Base-by-base conservation (phyloP, 148 eudicot genomes). In the Amaranthus palmeri region DNA sequence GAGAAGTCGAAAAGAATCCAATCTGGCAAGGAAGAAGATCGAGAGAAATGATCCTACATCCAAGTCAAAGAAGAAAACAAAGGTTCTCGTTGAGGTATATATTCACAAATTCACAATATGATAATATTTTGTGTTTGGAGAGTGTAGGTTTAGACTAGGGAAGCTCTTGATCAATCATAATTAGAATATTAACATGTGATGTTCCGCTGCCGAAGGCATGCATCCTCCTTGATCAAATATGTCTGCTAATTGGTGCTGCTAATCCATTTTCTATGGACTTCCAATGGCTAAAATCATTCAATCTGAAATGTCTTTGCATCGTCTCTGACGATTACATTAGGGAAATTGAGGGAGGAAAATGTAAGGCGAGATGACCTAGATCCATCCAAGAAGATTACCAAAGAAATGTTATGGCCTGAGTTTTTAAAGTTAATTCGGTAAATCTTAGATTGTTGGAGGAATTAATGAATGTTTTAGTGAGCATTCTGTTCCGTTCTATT, bases 1-100 rank as follows among this genome's bases (percentile, higher is more conserved):
- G 79, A 83, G 84, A 64, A 57, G 69, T 46, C 77, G 75, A 65
- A 77, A 68, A 54, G 75, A 68, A 53, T 80, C 85, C 15, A 66
- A 69, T 10, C 40, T 68, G 14, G 57, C 76, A 25, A 67, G 12
- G 40, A 83, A 76, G 74, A 84, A 69, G 76, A 71, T 43, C 56
- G 81, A 67, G 72, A 86, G 71, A 83, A 83, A 85, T 57, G 85
- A 81, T 65, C 64, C 71, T 55, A 60, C 42, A 47, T 54, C 84
- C 76, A 87, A 87, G 79, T 76, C 83, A 10, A 93, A 82, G 87
- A 92, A 88, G 85, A 92, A 85, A 82, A 57, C 81, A 18, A 83
- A 72, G 75, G 96, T 93, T 57, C 81, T 81, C 25, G 96, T 93
- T 45, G 98, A 93, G 98, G 97, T 92, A 86, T 13, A 18, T 71